Percentiles rank a stretch among this genome's conserved stretches.
phyloP scores from a whole-genome alignment of 2,329 filamentous ascomycete genomes.

The Mycosphaerella arachidis region DNA sequence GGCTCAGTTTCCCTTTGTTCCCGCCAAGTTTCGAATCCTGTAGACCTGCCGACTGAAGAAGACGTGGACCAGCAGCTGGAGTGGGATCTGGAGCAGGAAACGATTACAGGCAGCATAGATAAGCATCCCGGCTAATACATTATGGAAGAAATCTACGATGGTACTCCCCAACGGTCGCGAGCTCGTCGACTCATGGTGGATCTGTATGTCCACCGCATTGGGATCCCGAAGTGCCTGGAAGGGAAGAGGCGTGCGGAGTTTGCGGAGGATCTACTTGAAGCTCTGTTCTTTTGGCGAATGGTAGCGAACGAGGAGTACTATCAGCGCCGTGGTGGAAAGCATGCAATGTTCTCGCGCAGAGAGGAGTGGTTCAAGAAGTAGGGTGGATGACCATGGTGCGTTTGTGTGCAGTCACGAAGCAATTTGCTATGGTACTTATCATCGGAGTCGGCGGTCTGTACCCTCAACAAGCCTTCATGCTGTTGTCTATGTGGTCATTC shows the following conservation, averaged over 20 bases:
- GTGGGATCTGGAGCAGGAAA: not conserved
- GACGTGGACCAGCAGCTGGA: not conserved
- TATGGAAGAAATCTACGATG: not conserved
- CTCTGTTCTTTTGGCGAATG: not conserved
- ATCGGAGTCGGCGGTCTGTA: no score
- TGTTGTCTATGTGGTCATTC: not conserved
- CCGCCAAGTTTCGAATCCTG: no score
- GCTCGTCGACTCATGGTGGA: not conserved
- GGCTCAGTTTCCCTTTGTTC: not conserved
- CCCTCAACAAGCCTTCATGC: not conserved
- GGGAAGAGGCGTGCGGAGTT: not conserved
- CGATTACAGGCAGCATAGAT: no score
- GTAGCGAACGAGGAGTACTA: not conserved
- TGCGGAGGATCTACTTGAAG: not conserved
- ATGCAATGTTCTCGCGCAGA: not conserved
- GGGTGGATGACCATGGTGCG: no score
- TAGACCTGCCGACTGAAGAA: no score
- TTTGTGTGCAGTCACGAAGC: no score
- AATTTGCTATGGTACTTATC: no score
- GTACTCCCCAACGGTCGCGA: not conserved
- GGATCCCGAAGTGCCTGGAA: no score
- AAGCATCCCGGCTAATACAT: not conserved
- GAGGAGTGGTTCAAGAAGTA: not conserved
- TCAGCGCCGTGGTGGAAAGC: not conserved
- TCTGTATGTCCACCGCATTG: not conserved